Conservation (phyloP, 1,284 basidiomycete genomes). For the Austroboletus rostrupii region DNA sequence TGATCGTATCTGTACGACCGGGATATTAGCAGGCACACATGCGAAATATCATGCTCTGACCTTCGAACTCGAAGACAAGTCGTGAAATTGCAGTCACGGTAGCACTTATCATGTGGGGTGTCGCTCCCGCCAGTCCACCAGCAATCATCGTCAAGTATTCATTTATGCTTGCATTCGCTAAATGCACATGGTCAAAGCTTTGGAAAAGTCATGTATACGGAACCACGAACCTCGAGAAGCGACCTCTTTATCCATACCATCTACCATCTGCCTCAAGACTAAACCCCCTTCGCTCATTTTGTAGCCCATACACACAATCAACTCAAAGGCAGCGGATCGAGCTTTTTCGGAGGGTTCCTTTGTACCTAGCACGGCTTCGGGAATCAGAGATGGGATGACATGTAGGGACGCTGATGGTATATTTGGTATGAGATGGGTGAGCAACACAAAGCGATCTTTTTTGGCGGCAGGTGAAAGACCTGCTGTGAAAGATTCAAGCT, state of each 20-base stretch:
- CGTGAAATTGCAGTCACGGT: conserved; percentile 93
- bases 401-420: conserved; percentile 77
- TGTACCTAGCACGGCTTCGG: conserved; percentile 95
- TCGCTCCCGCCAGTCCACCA: conserved; percentile 89
- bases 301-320: conserved; percentile 87
- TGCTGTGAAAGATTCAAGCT: conserved; percentile 61
- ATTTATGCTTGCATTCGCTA: conserved; percentile 77
- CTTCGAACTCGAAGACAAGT: conserved; percentile 94
- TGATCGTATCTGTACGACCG: conserved; percentile 58
- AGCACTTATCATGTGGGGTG: conserved; percentile 98
- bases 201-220: background rate
- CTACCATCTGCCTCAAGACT: conserved; percentile 74
- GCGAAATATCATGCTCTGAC: conserved; percentile 37
- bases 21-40: conserved; percentile 1
- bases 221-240: conserved; percentile 50
- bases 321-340: conserved; percentile 84
- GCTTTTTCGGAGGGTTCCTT: conserved; percentile 97
- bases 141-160: conserved; percentile 98
- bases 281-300: conserved; percentile 90
- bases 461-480: conserved; percentile 84
- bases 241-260: conserved; percentile 76
- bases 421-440: conserved; percentile 68
- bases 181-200: conserved; percentile 5
- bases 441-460: conserved; percentile 84
- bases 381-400: conserved; percentile 84